Evolutionary conservation across 2,329 filamentous ascomycete species (phyloP).

Genomic region (Pochonia chlamydosporia): DNA sequence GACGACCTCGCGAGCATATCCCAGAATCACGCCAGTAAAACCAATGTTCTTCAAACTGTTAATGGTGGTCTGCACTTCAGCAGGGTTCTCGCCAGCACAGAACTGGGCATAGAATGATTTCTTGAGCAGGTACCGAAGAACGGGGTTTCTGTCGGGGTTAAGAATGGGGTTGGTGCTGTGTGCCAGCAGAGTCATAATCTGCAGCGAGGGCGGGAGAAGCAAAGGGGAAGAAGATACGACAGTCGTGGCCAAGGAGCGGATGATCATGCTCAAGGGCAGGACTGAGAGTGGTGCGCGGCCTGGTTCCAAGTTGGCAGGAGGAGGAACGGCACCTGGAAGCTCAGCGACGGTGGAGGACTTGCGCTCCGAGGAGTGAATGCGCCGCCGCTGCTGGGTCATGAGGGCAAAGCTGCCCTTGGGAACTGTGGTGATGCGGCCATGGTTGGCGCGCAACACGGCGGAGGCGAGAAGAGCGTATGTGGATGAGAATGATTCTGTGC

Average conservation of each 20-base stretch:
- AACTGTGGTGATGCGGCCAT: constrained; percentile 2
- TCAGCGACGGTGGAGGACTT: constrained; percentile 29
- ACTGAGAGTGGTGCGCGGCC: constrained; percentile 51
- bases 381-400: constrained; percentile 16
- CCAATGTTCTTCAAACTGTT: constrained; percentile 64
- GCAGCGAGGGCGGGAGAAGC: constrained; percentile 65
- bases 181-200: constrained; percentile 62
- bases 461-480: constrained; percentile 1
- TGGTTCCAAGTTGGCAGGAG: constrained; percentile 19
- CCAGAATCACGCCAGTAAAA: constrained; percentile 77
- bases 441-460: constrained; percentile 7
- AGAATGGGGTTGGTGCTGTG: constrained; percentile 61
- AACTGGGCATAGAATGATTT: constrained; percentile 88
- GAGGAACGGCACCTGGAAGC: constrained; percentile 23
- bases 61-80: constrained; percentile 63
- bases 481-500: background rate
- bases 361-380: constrained; percentile 31
- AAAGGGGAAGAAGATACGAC: constrained; percentile 64
- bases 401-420: background rate
- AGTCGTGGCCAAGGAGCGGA: constrained; percentile 65
- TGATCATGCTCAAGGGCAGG: constrained; percentile 58
- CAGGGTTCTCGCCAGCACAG: constrained; percentile 71
- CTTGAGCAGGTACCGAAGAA: constrained; percentile 66
- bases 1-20: constrained; percentile 79
- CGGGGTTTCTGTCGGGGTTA: constrained; percentile 68